A percentile compares a stretch with the other conserved stretches of the same genome.
Evolutionary conservation across 176 grass and related monocot genomes (phyloP).

Genomic region (Puccinellia tenuiflora): DNA sequence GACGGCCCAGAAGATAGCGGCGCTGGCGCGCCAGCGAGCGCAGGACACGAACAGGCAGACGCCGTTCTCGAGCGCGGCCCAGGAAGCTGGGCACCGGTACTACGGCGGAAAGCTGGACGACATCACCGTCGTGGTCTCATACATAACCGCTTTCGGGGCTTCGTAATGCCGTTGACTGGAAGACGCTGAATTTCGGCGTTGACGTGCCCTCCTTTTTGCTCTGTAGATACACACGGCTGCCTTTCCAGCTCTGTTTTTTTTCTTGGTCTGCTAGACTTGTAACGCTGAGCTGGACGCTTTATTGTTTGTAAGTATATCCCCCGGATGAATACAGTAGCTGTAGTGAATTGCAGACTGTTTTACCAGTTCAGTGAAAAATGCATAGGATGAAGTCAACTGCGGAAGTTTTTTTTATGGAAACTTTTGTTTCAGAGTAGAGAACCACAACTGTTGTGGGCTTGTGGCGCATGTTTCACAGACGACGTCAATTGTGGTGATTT

Average conservation of each 20-base stretch:
- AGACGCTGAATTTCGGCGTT: background rate
- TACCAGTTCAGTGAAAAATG: background rate
- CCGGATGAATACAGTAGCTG: background rate
- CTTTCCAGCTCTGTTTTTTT: background rate
- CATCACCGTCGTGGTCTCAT: conserved; percentile 70
- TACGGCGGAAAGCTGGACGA: conserved; percentile 73
- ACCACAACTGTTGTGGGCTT: too few relatives aligned
- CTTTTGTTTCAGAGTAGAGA: background rate
- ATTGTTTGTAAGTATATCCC: conserved; percentile 3
- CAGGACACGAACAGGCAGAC: conserved; percentile 65
- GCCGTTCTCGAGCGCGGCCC: conserved; percentile 57
- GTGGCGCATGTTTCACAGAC: too few relatives aligned
- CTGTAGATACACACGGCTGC: conserved; percentile 1
- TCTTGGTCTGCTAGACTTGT: background rate
- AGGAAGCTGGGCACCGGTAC: conserved; percentile 61
- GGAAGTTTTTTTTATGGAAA: background rate
- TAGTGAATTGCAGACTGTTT: background rate
- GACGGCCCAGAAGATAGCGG: conserved; percentile 66
- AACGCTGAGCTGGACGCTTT: background rate
- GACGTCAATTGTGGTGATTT: too few relatives aligned
- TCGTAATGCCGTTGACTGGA: background rate
- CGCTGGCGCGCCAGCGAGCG: conserved; percentile 60
- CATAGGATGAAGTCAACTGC: background rate
- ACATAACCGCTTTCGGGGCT: conserved; percentile 29
- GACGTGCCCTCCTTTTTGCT: background rate